Conservation (phyloP, 2,329 filamentous ascomycete species). For the Huntiella decipiens region DNA sequence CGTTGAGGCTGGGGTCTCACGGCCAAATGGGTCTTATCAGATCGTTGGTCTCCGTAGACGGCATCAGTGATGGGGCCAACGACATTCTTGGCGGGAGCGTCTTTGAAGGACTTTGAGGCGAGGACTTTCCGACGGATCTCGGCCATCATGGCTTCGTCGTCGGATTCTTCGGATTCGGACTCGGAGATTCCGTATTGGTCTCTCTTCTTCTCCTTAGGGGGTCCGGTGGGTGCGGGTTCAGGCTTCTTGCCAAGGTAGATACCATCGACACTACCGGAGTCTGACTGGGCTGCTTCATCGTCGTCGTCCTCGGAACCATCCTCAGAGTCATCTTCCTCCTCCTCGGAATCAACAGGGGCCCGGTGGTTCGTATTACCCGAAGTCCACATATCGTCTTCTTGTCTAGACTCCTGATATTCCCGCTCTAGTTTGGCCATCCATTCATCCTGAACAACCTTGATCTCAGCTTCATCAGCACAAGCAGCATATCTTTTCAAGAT, state of each 20-base stretch:
- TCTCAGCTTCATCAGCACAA: slow-evolving; percentile 58
- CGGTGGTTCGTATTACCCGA: slow-evolving; percentile 70
- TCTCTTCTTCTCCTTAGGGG: slow-evolving; percentile 19
- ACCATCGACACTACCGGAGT: slow-evolving; percentile 31
- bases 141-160: slow-evolving; percentile 75
- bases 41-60: background rate
- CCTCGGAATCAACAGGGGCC: slow-evolving; percentile 30
- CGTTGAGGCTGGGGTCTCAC: slow-evolving; percentile 36
- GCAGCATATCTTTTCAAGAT: slow-evolving; percentile 70
- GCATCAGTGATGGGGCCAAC: slow-evolving; percentile 15
- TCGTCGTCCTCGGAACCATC: slow-evolving; percentile 30
- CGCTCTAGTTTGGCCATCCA: slow-evolving; percentile 83
- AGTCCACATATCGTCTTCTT: slow-evolving; percentile 68
- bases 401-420: slow-evolving; percentile 68
- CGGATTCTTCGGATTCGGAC: slow-evolving; percentile 62
- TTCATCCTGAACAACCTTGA: slow-evolving; percentile 68
- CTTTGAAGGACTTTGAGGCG: slow-evolving; percentile 67
- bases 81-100: slow-evolving; percentile 23
- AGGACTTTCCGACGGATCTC: slow-evolving; percentile 81
- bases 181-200: slow-evolving; percentile 65
- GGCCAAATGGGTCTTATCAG: slow-evolving; percentile 35
- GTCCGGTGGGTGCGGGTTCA: slow-evolving; percentile 15
- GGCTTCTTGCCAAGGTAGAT: slow-evolving; percentile 42
- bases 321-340: slow-evolving; percentile 33
- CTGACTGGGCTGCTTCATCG: slow-evolving; percentile 24